Percentiles rank a stretch among this genome's conserved stretches.
phyloP scores from a whole-genome alignment of 371 early-diverging fungal genomes.

The Rhizopus arrhizus region DNA sequence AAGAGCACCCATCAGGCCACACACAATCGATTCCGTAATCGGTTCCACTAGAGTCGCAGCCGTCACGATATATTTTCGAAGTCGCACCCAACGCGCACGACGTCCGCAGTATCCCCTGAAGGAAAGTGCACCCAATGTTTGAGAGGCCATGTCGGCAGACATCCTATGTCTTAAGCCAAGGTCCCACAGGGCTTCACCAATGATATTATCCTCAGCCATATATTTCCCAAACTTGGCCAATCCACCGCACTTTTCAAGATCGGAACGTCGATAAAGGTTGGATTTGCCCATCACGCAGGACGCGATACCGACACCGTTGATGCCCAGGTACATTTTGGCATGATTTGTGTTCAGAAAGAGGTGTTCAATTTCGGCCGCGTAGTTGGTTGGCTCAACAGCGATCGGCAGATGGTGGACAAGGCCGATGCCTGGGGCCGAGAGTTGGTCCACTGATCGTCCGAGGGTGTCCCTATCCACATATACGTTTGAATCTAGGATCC shows the following conservation, averaged over 20 bases:
- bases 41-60: slow-evolving; percentile 89
- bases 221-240: slow-evolving; percentile 82
- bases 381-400: slow-evolving; percentile 69
- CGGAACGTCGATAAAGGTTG: slow-evolving; percentile 86
- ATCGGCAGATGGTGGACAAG: slow-evolving; percentile 92
- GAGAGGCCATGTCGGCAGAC: slow-evolving; percentile 84
- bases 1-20: slow-evolving; percentile 74
- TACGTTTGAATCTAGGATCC: slow-evolving; percentile 94
- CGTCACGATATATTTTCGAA: slow-evolving; percentile 88
- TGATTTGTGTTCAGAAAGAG: slow-evolving; percentile 88
- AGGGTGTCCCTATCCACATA: slow-evolving; percentile 75
- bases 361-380: slow-evolving; percentile 85
- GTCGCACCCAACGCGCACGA: slow-evolving; percentile 88
- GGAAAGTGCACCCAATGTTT: slow-evolving; percentile 75
- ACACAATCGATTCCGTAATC: slow-evolving; percentile 84
- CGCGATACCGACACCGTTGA: slow-evolving; percentile 82
- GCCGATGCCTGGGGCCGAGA: slow-evolving; percentile 77
- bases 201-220: slow-evolving; percentile 94
- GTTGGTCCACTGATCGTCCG: slow-evolving; percentile 75
- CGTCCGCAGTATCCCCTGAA: slow-evolving; percentile 78
- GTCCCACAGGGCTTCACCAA: slow-evolving; percentile 85
- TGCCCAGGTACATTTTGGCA: slow-evolving; percentile 90
- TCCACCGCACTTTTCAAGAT: slow-evolving; percentile 81
- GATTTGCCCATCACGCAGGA: slow-evolving; percentile 95
- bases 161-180: slow-evolving; percentile 81